Evolutionary conservation across 2,329 filamentous ascomycete species (phyloP).

Genomic region (Cercospora sp.): DNA sequence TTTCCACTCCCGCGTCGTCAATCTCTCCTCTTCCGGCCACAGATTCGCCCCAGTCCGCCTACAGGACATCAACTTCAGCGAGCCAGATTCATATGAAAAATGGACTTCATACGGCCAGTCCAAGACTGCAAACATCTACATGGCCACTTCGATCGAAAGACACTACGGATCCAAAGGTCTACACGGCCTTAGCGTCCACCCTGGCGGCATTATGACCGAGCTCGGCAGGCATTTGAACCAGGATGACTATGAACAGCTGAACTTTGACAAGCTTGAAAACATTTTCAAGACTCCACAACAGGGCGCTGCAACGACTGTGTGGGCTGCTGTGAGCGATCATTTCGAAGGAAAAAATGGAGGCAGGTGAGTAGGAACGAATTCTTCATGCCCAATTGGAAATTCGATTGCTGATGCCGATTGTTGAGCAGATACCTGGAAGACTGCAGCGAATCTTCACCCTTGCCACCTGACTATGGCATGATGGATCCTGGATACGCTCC

Average conservation of each 20-base stretch:
- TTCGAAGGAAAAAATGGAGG: constrained; percentile 51
- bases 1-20: constrained; percentile 52
- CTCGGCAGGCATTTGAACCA: constrained; percentile 24
- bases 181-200: constrained; percentile 49
- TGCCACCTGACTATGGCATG: constrained; percentile 27
- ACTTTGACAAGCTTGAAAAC: constrained; percentile 21
- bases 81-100: constrained; percentile 36
- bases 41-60: constrained; percentile 38
- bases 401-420: background rate
- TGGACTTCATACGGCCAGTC: constrained; percentile 49
- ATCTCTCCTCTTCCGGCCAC: constrained; percentile 49
- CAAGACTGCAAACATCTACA: constrained; percentile 55
- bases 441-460: constrained; percentile 39
- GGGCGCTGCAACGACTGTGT: constrained; percentile 52
- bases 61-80: constrained; percentile 45
- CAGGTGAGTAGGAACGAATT: constrained; percentile 32
- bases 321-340: constrained; percentile 45
- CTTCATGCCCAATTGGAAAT: background rate
- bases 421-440: constrained; percentile 29
- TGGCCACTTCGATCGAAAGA: constrained; percentile 54
- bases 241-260: constrained; percentile 23
- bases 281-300: constrained; percentile 42
- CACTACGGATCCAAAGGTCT: constrained; percentile 48
- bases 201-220: constrained; percentile 45
- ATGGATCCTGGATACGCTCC: constrained; percentile 37